These are phyloP conservation scores for Teunomyces stri DNA, from an alignment of 805 yeast species.

Conservation along the genomic window DNA sequence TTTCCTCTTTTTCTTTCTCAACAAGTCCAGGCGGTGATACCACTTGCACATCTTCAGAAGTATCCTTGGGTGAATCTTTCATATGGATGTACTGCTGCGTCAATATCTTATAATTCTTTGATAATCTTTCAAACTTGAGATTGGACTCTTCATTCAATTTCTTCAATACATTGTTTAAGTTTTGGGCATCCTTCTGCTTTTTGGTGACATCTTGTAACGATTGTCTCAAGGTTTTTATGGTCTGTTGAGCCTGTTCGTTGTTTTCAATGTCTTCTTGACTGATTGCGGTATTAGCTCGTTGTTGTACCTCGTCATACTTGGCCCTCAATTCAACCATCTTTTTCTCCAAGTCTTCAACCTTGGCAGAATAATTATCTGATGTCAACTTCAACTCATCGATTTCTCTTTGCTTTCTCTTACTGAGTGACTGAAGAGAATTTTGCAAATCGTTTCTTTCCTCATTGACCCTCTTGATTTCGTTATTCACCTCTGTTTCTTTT, in stretches of 20 bases:
- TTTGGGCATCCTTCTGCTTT: conserved; percentile 56
- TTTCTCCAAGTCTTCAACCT: conserved; percentile 37
- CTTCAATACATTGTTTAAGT: conserved; percentile 51
- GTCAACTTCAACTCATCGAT: conserved; percentile 51
- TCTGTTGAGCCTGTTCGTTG: conserved; percentile 24
- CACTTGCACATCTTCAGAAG: conserved; percentile 9
- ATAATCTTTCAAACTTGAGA: conserved; percentile 62
- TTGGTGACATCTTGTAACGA: conserved; percentile 51
- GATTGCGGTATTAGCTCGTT: background rate
- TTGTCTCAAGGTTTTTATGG: conserved; percentile 46
- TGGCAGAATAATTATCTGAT: conserved; percentile 43
- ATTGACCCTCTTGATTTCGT: conserved; percentile 45
- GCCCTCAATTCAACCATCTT: conserved; percentile 21
- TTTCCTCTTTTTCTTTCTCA: conserved; percentile 4
- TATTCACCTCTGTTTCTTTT: conserved; percentile 54
- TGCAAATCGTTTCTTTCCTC: conserved; percentile 68
- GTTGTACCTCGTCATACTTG: conserved; percentile 2
- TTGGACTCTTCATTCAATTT: conserved; percentile 64
- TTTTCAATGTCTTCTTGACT: conserved; percentile 10
- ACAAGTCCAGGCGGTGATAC: conserved; percentile 19
- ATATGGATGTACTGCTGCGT: conserved; percentile 54
- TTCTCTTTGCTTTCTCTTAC: conserved; percentile 62
- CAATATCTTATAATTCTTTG: conserved; percentile 67
- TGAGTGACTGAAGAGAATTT: conserved; percentile 41
- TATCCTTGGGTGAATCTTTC: conserved; percentile 6